Percentiles rank a stretch among this genome's conserved stretches.
Conservation (phyloP, 257 asterid species). For the Haberlea rhodopensis region DNA sequence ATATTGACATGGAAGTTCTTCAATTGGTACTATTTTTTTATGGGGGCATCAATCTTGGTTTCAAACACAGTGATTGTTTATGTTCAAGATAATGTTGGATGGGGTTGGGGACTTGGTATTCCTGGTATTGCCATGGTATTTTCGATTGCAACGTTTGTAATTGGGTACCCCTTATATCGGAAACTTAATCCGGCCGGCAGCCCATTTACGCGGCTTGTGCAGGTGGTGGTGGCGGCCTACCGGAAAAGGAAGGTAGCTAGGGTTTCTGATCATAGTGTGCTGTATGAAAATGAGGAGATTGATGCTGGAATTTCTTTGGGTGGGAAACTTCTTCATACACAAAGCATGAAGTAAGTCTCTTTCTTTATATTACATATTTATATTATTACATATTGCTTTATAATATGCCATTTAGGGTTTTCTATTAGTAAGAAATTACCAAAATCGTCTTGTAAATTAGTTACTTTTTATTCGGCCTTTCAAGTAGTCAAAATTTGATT, state of each 20-base stretch:
- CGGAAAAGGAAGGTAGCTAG: conserved; percentile 52
- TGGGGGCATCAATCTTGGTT: conserved; percentile 78
- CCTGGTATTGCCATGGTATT: conserved; percentile 72
- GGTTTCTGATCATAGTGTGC: conserved; percentile 35
- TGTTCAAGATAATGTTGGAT: conserved; percentile 70
- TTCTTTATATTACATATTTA: too few relatives aligned
- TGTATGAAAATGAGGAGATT: conserved; percentile 55
- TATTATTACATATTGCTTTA: background rate
- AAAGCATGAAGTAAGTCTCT: conserved; percentile 49
- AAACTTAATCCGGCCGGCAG: conserved; percentile 79
- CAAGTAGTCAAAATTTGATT: too few relatives aligned
- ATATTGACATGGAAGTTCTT: conserved; percentile 76
- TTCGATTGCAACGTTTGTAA: conserved; percentile 54
- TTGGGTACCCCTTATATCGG: conserved; percentile 77
- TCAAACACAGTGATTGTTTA: conserved; percentile 81
- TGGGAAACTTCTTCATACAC: conserved; percentile 62
- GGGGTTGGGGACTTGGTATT: conserved; percentile 92
- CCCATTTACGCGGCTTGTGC: conserved; percentile 84
- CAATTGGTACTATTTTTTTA: conserved; percentile 88
- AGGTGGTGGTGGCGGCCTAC: conserved; percentile 77
- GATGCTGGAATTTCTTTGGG: conserved; percentile 66
- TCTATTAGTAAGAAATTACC: too few relatives aligned
- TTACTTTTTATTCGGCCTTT: too few relatives aligned
- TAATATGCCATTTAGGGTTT: too few relatives aligned
- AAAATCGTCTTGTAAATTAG: too few relatives aligned